phyloP scores from a whole-genome alignment of 176 grass and related monocot genomes.

The Oryza meyeriana region DNA sequence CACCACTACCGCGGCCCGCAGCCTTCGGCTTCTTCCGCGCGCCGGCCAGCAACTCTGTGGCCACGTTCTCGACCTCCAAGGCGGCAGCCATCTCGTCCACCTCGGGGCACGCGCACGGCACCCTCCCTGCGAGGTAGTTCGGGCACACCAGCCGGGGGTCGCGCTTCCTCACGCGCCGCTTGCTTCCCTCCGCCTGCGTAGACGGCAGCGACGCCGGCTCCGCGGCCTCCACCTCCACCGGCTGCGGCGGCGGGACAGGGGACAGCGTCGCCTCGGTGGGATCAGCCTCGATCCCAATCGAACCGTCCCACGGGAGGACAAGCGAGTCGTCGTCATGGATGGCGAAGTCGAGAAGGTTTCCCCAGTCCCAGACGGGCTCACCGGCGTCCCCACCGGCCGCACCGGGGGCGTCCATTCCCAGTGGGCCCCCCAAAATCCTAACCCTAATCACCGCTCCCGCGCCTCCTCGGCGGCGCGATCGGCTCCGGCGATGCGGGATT shows the following conservation, averaged over 20 bases:
- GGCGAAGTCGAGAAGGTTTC: slow-evolving; percentile 72
- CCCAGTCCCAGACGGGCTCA: slow-evolving; percentile 63
- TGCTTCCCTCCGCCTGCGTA: not conserved
- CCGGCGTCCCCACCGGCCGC: slow-evolving; percentile 16
- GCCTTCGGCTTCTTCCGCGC: slow-evolving; percentile 45
- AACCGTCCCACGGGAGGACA: slow-evolving; percentile 49
- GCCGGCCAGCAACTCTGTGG: slow-evolving; percentile 39
- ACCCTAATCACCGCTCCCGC: not conserved
- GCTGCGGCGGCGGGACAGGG: not conserved
- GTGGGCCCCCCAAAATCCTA: not conserved
- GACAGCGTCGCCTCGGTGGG: slow-evolving; percentile 10
- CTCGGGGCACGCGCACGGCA: slow-evolving; percentile 94
- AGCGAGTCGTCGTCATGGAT: slow-evolving; percentile 50
- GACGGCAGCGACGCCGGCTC: not conserved
- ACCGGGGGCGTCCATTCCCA: slow-evolving; percentile 45
- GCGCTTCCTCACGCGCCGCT: slow-evolving; percentile 69
- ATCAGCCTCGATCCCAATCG: slow-evolving; percentile 3
- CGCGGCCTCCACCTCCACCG: not conserved
- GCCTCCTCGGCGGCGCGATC: not conserved
- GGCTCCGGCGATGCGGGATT: slow-evolving; percentile 20
- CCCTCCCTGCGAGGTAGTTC: slow-evolving; percentile 79
- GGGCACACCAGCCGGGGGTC: slow-evolving; percentile 89
- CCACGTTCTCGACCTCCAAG: slow-evolving; percentile 45
- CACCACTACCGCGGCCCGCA: slow-evolving; percentile 35
- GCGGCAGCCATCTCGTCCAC: slow-evolving; percentile 66